phyloP scores from a whole-genome alignment of 768 basidiomycete genomes.

The Suillus bovinus region DNA sequence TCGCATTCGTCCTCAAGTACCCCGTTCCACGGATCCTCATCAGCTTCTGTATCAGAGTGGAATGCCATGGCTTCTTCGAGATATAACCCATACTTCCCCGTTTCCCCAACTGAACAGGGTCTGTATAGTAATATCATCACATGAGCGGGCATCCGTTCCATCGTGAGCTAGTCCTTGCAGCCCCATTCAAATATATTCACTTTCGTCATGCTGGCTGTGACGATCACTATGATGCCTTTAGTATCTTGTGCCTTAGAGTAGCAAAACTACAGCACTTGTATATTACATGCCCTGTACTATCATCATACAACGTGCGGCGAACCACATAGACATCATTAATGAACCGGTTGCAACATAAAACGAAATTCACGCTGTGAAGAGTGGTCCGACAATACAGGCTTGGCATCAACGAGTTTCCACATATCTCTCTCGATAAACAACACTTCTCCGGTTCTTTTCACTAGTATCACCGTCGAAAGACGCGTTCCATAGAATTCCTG shows the following conservation, averaged over 20 bases:
- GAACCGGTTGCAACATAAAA: slow-evolving; percentile 38
- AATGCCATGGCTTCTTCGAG: slow-evolving; percentile 51
- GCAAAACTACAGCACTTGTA: slow-evolving; percentile 27
- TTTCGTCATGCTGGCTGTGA: slow-evolving; percentile 33
- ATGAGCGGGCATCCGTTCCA: slow-evolving; percentile 31
- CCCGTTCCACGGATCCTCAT: slow-evolving; percentile 39
- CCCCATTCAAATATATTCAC: slow-evolving; percentile 25
- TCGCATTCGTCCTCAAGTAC: slow-evolving; percentile 46
- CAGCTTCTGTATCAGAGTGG: slow-evolving; percentile 60
- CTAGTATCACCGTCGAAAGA: slow-evolving; percentile 68
- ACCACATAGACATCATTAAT: slow-evolving; percentile 25
- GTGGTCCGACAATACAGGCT: slow-evolving; percentile 39
- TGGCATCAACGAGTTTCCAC: slow-evolving; percentile 51
- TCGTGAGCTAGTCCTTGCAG: slow-evolving; percentile 9
- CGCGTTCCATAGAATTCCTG: slow-evolving; percentile 62
- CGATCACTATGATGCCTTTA: slow-evolving; percentile 18
- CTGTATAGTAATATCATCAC: slow-evolving; percentile 61
- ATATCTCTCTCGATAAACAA: slow-evolving; percentile 73
- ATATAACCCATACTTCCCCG: slow-evolving; percentile 72
- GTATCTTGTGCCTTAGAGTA: slow-evolving; percentile 31
- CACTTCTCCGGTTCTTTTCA: slow-evolving; percentile 58
- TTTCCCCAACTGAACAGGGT: slow-evolving; percentile 51
- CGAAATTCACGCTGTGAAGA: slow-evolving; percentile 51
- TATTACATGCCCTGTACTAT: slow-evolving; percentile 36
- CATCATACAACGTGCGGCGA: slow-evolving; percentile 16